A percentile compares a stretch with the other conserved stretches of the same genome.
phyloP scores from a whole-genome alignment of 441 rosid genomes.

The Macaranga tanarius region DNA sequence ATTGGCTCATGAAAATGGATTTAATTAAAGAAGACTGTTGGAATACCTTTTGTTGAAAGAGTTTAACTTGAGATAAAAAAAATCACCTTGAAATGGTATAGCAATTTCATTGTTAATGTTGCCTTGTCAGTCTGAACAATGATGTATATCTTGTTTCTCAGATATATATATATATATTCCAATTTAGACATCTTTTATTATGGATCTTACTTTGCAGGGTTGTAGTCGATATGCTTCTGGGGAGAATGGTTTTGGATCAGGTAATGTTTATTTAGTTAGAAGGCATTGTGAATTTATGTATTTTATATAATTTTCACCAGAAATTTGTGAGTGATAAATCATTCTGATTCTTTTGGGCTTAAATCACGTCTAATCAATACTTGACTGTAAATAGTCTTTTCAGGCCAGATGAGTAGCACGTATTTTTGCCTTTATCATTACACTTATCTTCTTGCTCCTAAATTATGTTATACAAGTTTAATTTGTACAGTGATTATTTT shows the following conservation, averaged over 20 bases:
- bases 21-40: not conserved
- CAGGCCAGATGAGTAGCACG: not conserved
- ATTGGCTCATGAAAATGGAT: not conserved
- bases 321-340: not conserved
- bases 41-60: not conserved
- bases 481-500: not conserved
- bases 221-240: constrained; percentile 66
- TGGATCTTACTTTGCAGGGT: constrained; percentile 55
- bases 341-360: constrained; percentile 11
- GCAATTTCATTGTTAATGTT: not conserved
- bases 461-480: not conserved
- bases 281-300: not conserved
- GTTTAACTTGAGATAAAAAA: not conserved
- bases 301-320: not conserved
- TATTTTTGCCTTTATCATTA: not conserved
- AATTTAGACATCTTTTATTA: not conserved
- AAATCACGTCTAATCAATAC: not conserved
- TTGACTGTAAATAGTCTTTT: not conserved
- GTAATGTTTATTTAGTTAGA: constrained; percentile 39
- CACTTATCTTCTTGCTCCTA: constrained; percentile 3
- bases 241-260: constrained; percentile 62
- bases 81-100: not conserved
- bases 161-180: not conserved
- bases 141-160: constrained; percentile 2
- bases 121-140: not conserved